Base-by-base conservation (phyloP, 306 rosid genomes). In the Prunus dulcis region DNA sequence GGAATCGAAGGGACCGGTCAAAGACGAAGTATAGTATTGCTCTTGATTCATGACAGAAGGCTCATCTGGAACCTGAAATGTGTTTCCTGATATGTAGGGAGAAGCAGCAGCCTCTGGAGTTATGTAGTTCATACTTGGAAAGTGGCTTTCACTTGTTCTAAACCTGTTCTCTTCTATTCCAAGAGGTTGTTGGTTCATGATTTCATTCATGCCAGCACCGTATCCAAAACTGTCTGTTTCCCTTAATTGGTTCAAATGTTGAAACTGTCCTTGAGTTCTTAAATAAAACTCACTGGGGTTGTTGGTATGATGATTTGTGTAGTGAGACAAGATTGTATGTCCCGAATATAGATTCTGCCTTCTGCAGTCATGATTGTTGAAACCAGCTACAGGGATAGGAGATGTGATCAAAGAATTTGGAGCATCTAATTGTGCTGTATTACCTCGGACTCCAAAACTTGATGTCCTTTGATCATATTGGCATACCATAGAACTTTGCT, bases 361-460 rank as follows among this genome's bases (percentile, higher is more conserved):
- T 66, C 67, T 47, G 50, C 19, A 49, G 30, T 74, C 78, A 57
- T 20, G 47, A 34, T 64, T 67, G 56, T 28, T 51, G 51, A 49
- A 67, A 65, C 79, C 28, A 46, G 41, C 46, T 3, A 27, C 38
- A 76, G 27, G 50, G 7, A 12, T 30, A 7, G 10, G 9, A 6
- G 72, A 47, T 57, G 62, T 60, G 58, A 47, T 60, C 13, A 14
- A n/a, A 75, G 78, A 23, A 41, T 72, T 65, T 45, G 78, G 78
- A 7, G 19, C 19, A 7, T 20, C 7, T 6, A 20, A 41, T 75
- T 53, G 64, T 4, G 61, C 58, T 67, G 15, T 45, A 73, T 80
- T 79, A 15, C 75, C 32, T 19, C 25, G 57, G 9, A 15, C 70
- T 41, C 64, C 17, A 18, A 20, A 46, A 32, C 43, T n/a, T 30